Evolutionary conservation across 164 flowering plant species (phyloP), one percentile per base, ranked within the genome.

Genomic region (Liquidambar formosana): DNA sequence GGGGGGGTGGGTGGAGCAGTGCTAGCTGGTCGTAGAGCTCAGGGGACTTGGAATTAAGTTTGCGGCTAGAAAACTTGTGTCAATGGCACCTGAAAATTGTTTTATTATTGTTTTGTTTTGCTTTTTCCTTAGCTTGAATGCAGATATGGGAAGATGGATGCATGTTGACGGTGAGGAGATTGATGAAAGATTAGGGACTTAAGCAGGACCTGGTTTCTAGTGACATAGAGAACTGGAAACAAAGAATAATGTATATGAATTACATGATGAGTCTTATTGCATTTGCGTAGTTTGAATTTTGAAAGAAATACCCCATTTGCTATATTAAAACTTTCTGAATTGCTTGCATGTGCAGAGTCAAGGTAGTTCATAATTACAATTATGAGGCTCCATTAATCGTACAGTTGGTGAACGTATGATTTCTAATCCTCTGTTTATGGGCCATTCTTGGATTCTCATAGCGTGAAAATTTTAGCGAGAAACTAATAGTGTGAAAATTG

Each of bases 1-100:
- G n/a, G n/a, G n/a, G n/a, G n/a, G n/a, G 65, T 89, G 88, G 89
- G n/a, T n/a, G 88, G 87, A 61, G 78, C 89, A 11, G 57, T 89
- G 52, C 73, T 84, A 15, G 67, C 77, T 65, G 82, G 82, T 11
- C 73, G 77, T 66, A 80, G 79, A 71, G 75, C 79, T 71, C 77
- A 64, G 83, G 82, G 18, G 61, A 77, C 25, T 51, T 81, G 62
- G 80, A 80, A 26, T 49, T 65, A 88, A 85, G 59, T 44, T 76
- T 61, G 85, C 81, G 13, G 86, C 84, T 23, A 67, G 75, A 80
- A 89, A 75, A 72, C 87, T 89, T 56, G 66, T 85, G 66, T 84
- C 77, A 60, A 57, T 85, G 65, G 87, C 74, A 56, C 86, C 89
- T 3, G 66, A 58, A 19, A 84, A 83, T 71, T 64, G 76, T 59